These are phyloP conservation scores for Bombardia bombarda DNA, from an alignment of 495 filamentous ascomycete species.

Conservation along the genomic window DNA sequence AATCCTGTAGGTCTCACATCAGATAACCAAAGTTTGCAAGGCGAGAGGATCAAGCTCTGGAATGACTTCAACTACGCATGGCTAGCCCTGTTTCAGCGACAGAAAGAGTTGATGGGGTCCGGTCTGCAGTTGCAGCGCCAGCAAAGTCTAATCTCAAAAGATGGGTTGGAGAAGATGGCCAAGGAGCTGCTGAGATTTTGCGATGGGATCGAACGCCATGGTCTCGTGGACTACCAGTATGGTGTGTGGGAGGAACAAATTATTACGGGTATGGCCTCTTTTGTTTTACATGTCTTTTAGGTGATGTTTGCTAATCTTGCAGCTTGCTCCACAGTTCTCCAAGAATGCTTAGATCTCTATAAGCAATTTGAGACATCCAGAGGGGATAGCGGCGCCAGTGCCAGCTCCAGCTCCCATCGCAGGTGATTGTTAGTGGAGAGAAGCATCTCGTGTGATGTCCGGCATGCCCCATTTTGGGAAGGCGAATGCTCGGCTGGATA, in stretches of 20 bases:
- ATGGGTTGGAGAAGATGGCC: conserved; percentile 70
- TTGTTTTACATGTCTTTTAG: neutral
- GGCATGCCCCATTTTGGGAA: neutral
- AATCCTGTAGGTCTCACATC: conserved; percentile 33
- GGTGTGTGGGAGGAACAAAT: conserved; percentile 96
- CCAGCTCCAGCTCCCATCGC: conserved; percentile 9
- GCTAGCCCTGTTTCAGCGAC: conserved; percentile 78
- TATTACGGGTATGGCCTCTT: conserved; percentile 55
- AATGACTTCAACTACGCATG: conserved; percentile 92
- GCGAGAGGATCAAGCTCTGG: conserved; percentile 75
- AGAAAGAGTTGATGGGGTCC: conserved; percentile 68
- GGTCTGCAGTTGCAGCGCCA: conserved; percentile 51
- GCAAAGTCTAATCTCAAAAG: conserved; percentile 57
- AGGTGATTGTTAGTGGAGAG: too few relatives aligned
- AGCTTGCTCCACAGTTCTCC: too few relatives aligned
- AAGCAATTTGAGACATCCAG: conserved; percentile 28
- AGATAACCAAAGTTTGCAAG: conserved; percentile 66
- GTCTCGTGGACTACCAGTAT: conserved; percentile 94
- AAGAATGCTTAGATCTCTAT: conserved; percentile 57
- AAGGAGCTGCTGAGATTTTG: conserved; percentile 73
- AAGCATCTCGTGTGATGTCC: neutral
- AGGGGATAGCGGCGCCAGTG: conserved; percentile 3
- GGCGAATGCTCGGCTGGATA: neutral
- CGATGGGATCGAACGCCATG: conserved; percentile 78
- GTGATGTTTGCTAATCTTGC: conserved; percentile 3